These are phyloP conservation scores for Hymenotorrendiella dingleyae DNA, from an alignment of 2,329 filamentous ascomycete genomes.

Conservation along the genomic window DNA sequence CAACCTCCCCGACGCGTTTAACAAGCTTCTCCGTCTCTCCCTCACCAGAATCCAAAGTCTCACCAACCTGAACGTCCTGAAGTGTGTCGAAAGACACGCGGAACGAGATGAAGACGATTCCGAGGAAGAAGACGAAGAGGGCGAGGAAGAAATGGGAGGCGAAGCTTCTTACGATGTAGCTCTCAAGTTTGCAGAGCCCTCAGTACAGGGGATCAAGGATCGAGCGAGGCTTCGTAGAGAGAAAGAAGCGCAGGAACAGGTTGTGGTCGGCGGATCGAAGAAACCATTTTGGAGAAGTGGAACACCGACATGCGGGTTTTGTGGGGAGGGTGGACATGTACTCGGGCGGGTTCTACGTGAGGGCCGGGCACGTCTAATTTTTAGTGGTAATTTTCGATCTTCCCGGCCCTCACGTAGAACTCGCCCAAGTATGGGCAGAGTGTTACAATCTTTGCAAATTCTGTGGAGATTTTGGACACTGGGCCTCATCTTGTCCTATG, in stretches of 20 bases:
- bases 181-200: background rate
- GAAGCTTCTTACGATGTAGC: background rate
- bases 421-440: constrained; percentile 4
- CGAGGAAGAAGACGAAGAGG: background rate
- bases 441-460: constrained; percentile 8
- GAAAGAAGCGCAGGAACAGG: background rate
- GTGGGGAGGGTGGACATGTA: constrained; percentile 5
- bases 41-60: background rate
- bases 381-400: too few species aligned
- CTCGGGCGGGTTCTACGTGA: too few species aligned
- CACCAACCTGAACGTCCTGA: background rate
- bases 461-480: constrained; percentile 7
- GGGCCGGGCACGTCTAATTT: too few species aligned
- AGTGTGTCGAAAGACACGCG: background rate
- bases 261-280: background rate
- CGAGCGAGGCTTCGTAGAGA: background rate
- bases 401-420: too few species aligned
- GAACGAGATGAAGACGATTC: background rate
- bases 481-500: background rate
- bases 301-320: constrained; percentile 4
- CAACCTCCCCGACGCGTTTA: background rate
- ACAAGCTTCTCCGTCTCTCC: background rate
- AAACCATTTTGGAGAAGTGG: background rate
- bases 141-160: too few species aligned
- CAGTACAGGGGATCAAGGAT: background rate